Evolutionary conservation across 257 asterid genomes (phyloP).

Genomic region (Nicotiana tabacum): DNA sequence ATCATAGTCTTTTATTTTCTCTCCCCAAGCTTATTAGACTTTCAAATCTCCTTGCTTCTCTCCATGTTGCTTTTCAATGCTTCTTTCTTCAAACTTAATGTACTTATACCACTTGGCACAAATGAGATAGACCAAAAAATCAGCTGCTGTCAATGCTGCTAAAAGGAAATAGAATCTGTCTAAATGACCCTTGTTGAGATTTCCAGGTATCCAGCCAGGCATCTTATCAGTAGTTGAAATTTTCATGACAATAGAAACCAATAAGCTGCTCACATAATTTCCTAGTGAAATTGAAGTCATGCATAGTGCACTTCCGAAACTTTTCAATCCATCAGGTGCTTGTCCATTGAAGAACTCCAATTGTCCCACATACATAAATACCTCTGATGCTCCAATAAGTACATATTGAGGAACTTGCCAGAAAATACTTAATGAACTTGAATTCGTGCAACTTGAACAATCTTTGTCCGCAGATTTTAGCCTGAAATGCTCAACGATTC

Average conservation of each 20-base stretch:
- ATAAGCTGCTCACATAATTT: conserved; percentile 73
- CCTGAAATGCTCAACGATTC: conserved; percentile 71
- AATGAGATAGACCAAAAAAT: conserved; percentile 49
- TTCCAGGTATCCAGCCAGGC: conserved; percentile 95
- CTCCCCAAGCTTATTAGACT: conserved; percentile 16
- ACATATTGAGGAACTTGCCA: conserved; percentile 94
- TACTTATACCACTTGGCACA: conserved; percentile 79
- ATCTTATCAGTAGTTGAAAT: conserved; percentile 46
- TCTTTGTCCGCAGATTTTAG: conserved; percentile 25
- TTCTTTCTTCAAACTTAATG: conserved; percentile 63
- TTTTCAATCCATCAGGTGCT: conserved; percentile 80
- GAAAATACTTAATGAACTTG: conserved; percentile 66
- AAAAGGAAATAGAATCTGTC: conserved; percentile 74
- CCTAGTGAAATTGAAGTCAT: conserved; percentile 90
- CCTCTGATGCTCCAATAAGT: conserved; percentile 85
- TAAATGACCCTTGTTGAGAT: conserved; percentile 69
- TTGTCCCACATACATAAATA: conserved; percentile 87
- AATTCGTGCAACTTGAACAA: conserved; percentile 28
- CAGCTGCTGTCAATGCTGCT: conserved; percentile 65
- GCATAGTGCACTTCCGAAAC: conserved; percentile 89
- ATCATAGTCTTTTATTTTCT: background rate
- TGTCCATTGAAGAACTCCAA: conserved; percentile 77
- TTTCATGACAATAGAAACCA: conserved; percentile 74
- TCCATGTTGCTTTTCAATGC: conserved; percentile 4
- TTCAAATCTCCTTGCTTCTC: conserved; percentile 28